Base-by-base conservation (phyloP, 2,329 filamentous ascomycete species). In the Colletotrichum higginsianum region DNA sequence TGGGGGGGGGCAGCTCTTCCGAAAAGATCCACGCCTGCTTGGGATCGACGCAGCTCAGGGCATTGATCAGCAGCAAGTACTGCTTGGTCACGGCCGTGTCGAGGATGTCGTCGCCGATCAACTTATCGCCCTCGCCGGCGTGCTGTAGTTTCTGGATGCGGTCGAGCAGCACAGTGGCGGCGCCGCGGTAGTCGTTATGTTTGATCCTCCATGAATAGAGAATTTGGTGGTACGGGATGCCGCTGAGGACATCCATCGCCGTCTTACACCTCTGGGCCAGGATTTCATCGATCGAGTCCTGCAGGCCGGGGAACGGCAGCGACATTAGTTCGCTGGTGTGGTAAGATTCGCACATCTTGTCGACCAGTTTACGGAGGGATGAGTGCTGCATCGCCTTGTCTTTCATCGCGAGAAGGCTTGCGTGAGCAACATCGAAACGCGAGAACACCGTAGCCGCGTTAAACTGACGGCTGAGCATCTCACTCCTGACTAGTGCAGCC, bases 61-160 rank as follows among this genome's bases (percentile, higher is more conserved):
- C 92, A 80, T 99, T 99, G 84, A 99, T 97, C 55, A 99, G 88
- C 73, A 95, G 88, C n/a, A 98, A 85, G 77, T 97, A 96, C 77
- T 94, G 92, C 75, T 93, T 90, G 57, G 92, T 91, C 42, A 93
- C 87, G 0, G 87, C 86, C 0, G 90, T 92, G 75, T 92, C 90
- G 13, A 91, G 83, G 4, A 86, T 85, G 73, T 91, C 90, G 21
- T 87, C 87, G 4, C 84, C 84, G 1, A 83, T 76, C n/a, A 88
- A 81, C 73, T 85, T 86, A 72, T 92, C 88, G 3, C 88, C 89
- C 74, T 91, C 88, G 30, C 89, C 88, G 0, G 88, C 85, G 35
- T 85, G 83, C 72, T 87, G 86, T 18, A 93, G 84, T 79, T 89
- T 90, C 75, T 90, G 88, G 64, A 93, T 87, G 46, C 90, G 86